These are phyloP conservation scores for Cadophora malorum DNA, from an alignment of 2,329 filamentous ascomycete genomes.

Conservation along the genomic window DNA sequence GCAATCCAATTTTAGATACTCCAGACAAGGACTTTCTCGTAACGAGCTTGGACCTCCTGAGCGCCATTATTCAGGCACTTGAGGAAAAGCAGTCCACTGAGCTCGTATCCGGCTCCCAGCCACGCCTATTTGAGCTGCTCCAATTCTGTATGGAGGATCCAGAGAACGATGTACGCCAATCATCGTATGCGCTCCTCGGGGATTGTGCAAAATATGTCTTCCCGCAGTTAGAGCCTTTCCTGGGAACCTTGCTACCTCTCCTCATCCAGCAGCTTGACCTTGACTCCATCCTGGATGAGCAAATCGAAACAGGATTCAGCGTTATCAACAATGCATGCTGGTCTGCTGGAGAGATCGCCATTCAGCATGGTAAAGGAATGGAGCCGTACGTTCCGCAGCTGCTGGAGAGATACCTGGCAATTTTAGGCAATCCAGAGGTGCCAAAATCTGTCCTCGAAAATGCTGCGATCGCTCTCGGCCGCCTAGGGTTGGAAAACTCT, in stretches of 20 bases:
- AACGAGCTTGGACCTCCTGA: slow-evolving; percentile 91
- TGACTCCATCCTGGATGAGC: slow-evolving; percentile 76
- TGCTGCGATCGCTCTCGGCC: slow-evolving; percentile 88
- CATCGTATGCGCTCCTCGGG: slow-evolving; percentile 90
- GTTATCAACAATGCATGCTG: slow-evolving; percentile 99
- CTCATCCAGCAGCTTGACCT: slow-evolving; percentile 89
- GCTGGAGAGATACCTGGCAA: slow-evolving; percentile 77
- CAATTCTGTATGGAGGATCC: slow-evolving; percentile 91
- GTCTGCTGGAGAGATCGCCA: slow-evolving; percentile 91
- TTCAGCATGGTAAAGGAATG: slow-evolving; percentile 78
- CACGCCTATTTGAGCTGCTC: slow-evolving; percentile 88
- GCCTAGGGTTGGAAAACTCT: slow-evolving; percentile 81
- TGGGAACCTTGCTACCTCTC: slow-evolving; percentile 77
- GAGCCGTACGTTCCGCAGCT: slow-evolving; percentile 78
- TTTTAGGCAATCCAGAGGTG: slow-evolving; percentile 84
- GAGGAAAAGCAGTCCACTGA: slow-evolving; percentile 75
- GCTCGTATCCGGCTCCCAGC: slow-evolving; percentile 77
- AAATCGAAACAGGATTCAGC: slow-evolving; percentile 83
- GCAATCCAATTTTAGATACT: slow-evolving; percentile 71
- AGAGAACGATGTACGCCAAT: slow-evolving; percentile 92
- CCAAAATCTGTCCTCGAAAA: slow-evolving; percentile 91
- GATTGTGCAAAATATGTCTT: slow-evolving; percentile 96
- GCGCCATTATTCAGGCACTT: slow-evolving; percentile 90
- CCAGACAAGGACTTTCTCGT: slow-evolving; percentile 98
- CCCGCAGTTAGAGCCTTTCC: slow-evolving; percentile 74